Evolutionary conservation across 805 yeast genomes (phyloP), one percentile per base, ranked within the genome.

Genomic region (Monosporozyma servazzii): DNA sequence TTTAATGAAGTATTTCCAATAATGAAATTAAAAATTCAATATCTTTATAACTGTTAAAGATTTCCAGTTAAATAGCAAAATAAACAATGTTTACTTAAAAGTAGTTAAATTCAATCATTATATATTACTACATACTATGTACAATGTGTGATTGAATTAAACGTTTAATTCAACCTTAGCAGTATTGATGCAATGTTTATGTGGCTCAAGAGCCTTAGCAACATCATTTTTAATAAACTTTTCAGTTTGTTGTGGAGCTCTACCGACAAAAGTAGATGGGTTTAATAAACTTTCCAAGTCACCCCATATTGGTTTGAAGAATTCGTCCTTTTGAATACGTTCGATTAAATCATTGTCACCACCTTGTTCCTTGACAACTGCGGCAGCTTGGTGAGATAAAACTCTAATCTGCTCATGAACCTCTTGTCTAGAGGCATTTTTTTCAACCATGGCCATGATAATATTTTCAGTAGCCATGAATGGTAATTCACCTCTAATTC

Each of bases 401-500:
- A 93, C 98, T 73, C 99, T 84, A 73, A 93, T 90, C 73, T 86
- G 86, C 76, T 93, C 99, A 72, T 93, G 99, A 66, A 96, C 91
- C 53, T 91, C 96, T 77, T 93, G 99, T 79, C 99, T 86, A 31
- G 95, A 89, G 31, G 87, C 98, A 62, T 98, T 98, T 69, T 85
- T 84, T 73, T 89, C 95, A 53, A 93, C 99, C 97, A 93, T 93
- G 50, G 99, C 99, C 99, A 93, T 93, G 71, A 93, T 93, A 70
- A 93, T 80, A 74, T 93, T 93, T 75, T 93, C 99, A 53, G 99
- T 93, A 59, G 99, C 99, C 99, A 93, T 93, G 79, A 93, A 93
- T 61, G 99, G 99, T 66, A 93, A 78, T 73, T 93, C 99, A 49
- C 96, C 79, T 68, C 67, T 81, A 72, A 93, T 93, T 74, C 98